Evolutionary conservation across 176 grass and related monocot genomes (phyloP).

Genomic region (Eragrostis curvula): DNA sequence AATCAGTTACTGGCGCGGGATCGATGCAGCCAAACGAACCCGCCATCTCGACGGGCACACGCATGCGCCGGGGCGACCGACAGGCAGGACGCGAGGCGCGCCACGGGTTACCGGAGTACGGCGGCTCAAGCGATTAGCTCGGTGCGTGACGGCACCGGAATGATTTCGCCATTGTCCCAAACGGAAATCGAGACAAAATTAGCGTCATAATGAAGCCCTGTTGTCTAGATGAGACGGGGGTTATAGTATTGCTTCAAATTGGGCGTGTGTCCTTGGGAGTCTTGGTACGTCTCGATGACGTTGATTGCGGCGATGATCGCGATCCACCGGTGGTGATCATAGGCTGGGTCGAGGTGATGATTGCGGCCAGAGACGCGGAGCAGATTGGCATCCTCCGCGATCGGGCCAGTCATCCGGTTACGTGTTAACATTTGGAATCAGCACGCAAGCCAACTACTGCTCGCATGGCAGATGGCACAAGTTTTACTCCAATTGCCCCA

Average conservation of each 20-base stretch:
- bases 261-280: not conserved
- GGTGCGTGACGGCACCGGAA: not conserved
- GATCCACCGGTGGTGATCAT: not conserved
- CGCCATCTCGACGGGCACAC: not conserved
- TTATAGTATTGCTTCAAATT: too few species aligned
- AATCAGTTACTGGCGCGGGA: not conserved
- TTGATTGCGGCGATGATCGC: not conserved
- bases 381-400: too few species aligned
- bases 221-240: not conserved
- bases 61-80: too few species aligned
- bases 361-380: not conserved
- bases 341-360: not conserved
- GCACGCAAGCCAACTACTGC: too few species aligned
- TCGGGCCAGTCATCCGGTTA: too few species aligned
- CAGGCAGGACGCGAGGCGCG: not conserved
- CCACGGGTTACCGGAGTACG: not conserved
- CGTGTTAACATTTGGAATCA: too few species aligned
- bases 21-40: not conserved
- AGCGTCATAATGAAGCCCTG: not conserved
- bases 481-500: too few species aligned
- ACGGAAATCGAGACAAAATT: not conserved
- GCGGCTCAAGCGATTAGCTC: not conserved
- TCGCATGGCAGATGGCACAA: too few species aligned
- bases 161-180: not conserved
- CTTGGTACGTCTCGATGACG: not conserved